A percentile compares a stretch with the other conserved stretches of the same genome.
Conservation (phyloP, 176 grass and related monocot species). For the Pharus latifolius region DNA sequence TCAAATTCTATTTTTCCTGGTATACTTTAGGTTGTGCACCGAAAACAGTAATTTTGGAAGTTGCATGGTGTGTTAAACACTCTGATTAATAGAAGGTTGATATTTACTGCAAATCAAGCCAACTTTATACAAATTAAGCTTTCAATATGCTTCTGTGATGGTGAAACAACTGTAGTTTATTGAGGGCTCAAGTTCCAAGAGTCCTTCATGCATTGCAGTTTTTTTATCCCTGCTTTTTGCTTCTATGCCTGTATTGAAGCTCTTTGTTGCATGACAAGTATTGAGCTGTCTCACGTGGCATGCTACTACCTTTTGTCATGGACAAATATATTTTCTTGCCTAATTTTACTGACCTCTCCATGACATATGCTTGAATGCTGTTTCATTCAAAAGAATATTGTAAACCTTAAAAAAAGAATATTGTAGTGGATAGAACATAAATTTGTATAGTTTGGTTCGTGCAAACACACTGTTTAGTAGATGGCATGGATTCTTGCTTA, state of each 20-base stretch:
- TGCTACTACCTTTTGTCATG: not conserved
- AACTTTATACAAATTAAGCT: slow-evolving; percentile 12
- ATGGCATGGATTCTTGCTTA: not conserved
- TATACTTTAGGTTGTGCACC: not conserved
- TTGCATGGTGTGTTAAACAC: not conserved
- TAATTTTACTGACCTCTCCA: not conserved
- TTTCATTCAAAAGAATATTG: slow-evolving; percentile 4
- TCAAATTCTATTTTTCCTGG: not conserved
- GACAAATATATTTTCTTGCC: not conserved
- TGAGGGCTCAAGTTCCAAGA: not conserved
- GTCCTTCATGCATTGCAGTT: not conserved
- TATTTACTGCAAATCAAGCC: not conserved
- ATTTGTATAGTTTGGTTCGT: not conserved
- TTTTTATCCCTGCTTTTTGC: too few relatives aligned
- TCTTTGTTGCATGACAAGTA: not conserved
- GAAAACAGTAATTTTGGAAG: not conserved
- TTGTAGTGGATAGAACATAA: not conserved
- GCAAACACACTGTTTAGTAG: not conserved
- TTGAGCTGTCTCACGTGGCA: not conserved
- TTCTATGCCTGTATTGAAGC: not conserved
- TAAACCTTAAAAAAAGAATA: not conserved
- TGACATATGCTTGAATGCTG: not conserved
- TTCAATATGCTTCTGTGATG: not conserved
- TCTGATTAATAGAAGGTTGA: not conserved
- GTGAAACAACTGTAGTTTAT: not conserved